Percentiles rank a stretch among this genome's conserved stretches.
Evolutionary conservation across 345 rosid genomes (phyloP).

Genomic region (Cardamine chenopodiifolia): DNA sequence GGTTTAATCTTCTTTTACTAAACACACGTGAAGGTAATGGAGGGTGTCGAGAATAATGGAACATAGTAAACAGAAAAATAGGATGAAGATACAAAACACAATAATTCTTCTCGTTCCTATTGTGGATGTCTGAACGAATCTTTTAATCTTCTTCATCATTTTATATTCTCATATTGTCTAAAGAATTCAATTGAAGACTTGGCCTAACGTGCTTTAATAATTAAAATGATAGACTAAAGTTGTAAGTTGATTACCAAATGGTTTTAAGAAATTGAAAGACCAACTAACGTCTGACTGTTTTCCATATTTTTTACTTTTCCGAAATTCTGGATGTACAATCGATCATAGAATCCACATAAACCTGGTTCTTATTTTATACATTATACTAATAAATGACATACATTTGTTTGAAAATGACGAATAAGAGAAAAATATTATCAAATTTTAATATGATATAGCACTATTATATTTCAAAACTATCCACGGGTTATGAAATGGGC

Average conservation of each 20-base stretch:
- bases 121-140: conserved; percentile 33
- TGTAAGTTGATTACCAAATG: conserved; percentile 4
- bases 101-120: conserved; percentile 30
- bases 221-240: background rate
- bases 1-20: conserved; percentile 9
- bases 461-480: background rate
- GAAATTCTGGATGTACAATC: conserved; percentile 2
- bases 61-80: conserved; percentile 11
- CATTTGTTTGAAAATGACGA: background rate
- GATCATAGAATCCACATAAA: background rate
- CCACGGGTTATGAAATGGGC: background rate
- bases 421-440: background rate
- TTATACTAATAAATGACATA: background rate
- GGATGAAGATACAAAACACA: conserved; percentile 13
- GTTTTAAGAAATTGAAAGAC: conserved; percentile 24
- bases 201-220: conserved; percentile 24
- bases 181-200: background rate
- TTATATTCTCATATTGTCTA: conserved; percentile 12
- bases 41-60: conserved; percentile 32
- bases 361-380: background rate
- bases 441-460: background rate
- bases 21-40: background rate
- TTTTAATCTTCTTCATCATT: conserved; percentile 23
- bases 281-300: conserved; percentile 27
- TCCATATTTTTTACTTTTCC: background rate